Percentiles rank a stretch among this genome's conserved stretches.
Evolutionary conservation across 1,284 basidiomycete species (phyloP).

Genomic region (Apiotrichum gracile): DNA sequence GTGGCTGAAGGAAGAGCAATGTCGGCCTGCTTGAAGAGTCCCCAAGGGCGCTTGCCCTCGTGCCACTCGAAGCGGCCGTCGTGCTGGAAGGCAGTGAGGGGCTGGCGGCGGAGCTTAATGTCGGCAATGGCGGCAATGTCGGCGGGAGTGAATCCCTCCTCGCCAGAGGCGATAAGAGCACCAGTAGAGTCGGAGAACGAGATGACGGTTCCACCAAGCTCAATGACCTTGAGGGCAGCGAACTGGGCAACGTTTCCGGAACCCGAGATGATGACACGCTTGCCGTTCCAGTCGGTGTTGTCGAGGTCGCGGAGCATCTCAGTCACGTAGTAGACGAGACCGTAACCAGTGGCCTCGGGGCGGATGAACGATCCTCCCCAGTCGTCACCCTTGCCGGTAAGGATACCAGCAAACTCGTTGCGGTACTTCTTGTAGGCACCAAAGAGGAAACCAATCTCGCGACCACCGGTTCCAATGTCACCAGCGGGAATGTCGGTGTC

Average conservation of each 20-base stretch:
- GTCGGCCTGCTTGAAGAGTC: slow-evolving; percentile 61
- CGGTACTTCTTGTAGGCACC: slow-evolving; percentile 68
- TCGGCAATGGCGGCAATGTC: slow-evolving; percentile 57
- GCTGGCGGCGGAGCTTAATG: slow-evolving; percentile 62
- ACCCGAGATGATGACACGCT: slow-evolving; percentile 65
- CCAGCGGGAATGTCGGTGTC: slow-evolving; percentile 77
- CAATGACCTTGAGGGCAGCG: slow-evolving; percentile 72
- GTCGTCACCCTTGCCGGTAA: slow-evolving; percentile 69
- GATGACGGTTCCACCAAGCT: slow-evolving; percentile 67
- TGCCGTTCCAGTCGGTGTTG: slow-evolving; percentile 52
- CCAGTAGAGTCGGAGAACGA: slow-evolving; percentile 77
- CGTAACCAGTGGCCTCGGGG: slow-evolving; percentile 66
- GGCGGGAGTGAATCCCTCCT: slow-evolving; percentile 57
- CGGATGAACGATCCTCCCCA: slow-evolving; percentile 70
- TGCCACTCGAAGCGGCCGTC: slow-evolving; percentile 59
- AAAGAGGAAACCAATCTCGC: slow-evolving; percentile 66
- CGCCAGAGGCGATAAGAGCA: slow-evolving; percentile 55
- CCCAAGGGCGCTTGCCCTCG: slow-evolving; percentile 68
- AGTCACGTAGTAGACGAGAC: slow-evolving; percentile 71
- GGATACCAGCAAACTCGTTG: slow-evolving; percentile 70
- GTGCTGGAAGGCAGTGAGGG: slow-evolving; percentile 54
- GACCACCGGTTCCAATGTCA: slow-evolving; percentile 64
- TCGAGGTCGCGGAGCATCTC: slow-evolving; percentile 50
- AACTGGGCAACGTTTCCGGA: slow-evolving; percentile 70
- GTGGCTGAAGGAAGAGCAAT: slow-evolving; percentile 71